Evolutionary conservation across 352 stramenopile genomes (phyloP).

Genomic region (Phytophthora constricta): DNA sequence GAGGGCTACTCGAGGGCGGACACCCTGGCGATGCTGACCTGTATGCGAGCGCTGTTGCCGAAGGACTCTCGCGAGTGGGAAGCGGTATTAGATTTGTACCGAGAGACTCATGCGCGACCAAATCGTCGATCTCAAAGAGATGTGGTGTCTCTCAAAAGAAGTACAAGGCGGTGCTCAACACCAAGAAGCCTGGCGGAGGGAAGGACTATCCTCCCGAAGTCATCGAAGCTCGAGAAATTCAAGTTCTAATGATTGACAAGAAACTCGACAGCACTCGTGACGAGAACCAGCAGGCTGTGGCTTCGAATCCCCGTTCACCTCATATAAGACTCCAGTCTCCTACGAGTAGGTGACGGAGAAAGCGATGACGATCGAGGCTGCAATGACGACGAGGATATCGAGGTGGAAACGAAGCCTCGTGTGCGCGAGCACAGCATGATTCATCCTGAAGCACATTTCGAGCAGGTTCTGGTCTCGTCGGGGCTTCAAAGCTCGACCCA

Average conservation of each 20-base stretch:
- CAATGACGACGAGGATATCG: not conserved
- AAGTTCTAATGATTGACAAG: not conserved
- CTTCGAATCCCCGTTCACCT: not conserved
- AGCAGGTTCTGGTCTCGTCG: not conserved
- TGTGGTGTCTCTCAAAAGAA: not conserved
- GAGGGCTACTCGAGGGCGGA: not conserved
- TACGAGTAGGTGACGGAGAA: not conserved
- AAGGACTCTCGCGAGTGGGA: not conserved
- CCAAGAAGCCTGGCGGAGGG: not conserved
- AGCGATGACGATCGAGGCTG: not conserved
- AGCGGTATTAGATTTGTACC: not conserved
- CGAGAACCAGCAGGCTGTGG: not conserved
- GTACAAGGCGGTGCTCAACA: not conserved
- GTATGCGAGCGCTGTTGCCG: not conserved
- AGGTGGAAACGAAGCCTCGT: not conserved
- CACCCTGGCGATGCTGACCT: not conserved
- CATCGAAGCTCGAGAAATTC: not conserved
- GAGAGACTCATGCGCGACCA: not conserved
- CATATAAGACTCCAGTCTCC: not conserved
- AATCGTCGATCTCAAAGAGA: not conserved
- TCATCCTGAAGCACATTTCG: not conserved
- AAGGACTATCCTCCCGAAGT: not conserved
- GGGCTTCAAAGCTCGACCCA: not conserved
- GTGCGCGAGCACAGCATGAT: slow-evolving; percentile 2
- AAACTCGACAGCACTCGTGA: not conserved